Evolutionary conservation across 495 filamentous ascomycete species (phyloP).

Genomic region (Saxophila tyrrhenica): DNA sequence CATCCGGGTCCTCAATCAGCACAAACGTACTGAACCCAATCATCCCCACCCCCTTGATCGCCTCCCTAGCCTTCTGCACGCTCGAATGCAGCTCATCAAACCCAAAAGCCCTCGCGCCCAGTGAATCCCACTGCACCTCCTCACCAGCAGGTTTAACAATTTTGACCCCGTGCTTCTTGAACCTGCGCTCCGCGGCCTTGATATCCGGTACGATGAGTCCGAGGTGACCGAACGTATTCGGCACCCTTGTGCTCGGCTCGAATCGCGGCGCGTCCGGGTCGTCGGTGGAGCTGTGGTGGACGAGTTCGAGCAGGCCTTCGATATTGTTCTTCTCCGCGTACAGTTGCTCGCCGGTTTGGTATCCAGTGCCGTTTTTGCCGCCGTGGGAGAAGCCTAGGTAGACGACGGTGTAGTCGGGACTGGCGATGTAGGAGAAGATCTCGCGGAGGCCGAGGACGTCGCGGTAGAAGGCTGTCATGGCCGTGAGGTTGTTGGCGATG

Average conservation of each 20-base stretch:
- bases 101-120: constrained; percentile 5
- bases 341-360: constrained; percentile 26
- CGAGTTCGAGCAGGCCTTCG: constrained; percentile 27
- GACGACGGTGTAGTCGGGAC: constrained; percentile 6
- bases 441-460: constrained; percentile 39
- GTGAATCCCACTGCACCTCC: neutral
- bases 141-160: constrained; percentile 24
- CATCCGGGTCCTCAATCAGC: constrained; percentile 26
- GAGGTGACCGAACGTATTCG: constrained; percentile 24
- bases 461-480: constrained; percentile 37
- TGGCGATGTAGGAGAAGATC: constrained; percentile 28
- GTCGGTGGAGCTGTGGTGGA: constrained; percentile 7
- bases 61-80: constrained; percentile 7
- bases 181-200: constrained; percentile 16
- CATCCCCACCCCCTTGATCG: constrained; percentile 7
- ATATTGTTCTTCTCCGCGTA: constrained; percentile 25
- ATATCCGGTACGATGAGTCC: constrained; percentile 26
- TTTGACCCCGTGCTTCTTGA: constrained; percentile 14
- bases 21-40: constrained; percentile 14
- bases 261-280: neutral
- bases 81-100: constrained; percentile 14
- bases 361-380: constrained; percentile 30
- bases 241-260: neutral
- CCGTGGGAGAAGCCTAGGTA: constrained; percentile 28
- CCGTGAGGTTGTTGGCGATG: constrained; percentile 31